Percentiles rank a stretch among this genome's conserved stretches.
Conservation (phyloP, 129 eudicot genomes). For the Flaveria ramosissima region DNA sequence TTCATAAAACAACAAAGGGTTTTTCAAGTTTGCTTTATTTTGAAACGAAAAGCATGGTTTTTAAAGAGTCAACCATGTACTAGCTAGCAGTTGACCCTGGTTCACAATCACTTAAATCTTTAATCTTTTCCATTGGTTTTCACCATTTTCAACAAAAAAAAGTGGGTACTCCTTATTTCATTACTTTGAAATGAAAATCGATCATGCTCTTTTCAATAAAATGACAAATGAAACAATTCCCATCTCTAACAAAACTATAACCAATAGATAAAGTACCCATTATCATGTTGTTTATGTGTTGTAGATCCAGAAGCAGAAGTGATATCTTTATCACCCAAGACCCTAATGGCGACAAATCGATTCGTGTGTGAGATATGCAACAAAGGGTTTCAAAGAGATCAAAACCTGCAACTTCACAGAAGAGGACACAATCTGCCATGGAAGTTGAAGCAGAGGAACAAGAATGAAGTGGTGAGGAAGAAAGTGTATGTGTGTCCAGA, state of each 20-base stretch:
- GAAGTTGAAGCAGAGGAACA: slow-evolving; percentile 71
- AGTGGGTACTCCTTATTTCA: not conserved
- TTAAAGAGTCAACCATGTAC: slow-evolving; percentile 26
- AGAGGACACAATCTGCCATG: slow-evolving; percentile 87
- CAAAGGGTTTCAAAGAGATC: slow-evolving; percentile 86
- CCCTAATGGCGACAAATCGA: slow-evolving; percentile 68
- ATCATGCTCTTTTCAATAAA: not conserved
- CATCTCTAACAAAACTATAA: no score
- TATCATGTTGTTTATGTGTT: not conserved
- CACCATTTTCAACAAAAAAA: not conserved
- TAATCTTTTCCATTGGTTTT: slow-evolving; percentile 7
- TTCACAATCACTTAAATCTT: slow-evolving; percentile 8
- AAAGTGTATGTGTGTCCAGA: slow-evolving; percentile 80
- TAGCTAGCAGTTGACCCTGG: slow-evolving; percentile 21
- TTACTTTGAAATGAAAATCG: not conserved
- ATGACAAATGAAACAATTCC: no score
- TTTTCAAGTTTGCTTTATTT: not conserved
- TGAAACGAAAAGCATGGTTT: not conserved
- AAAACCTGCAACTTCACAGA: slow-evolving; percentile 71
- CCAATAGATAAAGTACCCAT: no score
- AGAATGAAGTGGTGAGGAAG: slow-evolving; percentile 52
- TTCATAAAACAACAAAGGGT: not conserved
- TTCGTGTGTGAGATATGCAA: slow-evolving; percentile 69
- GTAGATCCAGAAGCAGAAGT: slow-evolving; percentile 77
- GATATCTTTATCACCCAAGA: slow-evolving; percentile 65